phyloP scores from a whole-genome alignment of 1,284 basidiomycete genomes.

The Macrocystidia cucumis region DNA sequence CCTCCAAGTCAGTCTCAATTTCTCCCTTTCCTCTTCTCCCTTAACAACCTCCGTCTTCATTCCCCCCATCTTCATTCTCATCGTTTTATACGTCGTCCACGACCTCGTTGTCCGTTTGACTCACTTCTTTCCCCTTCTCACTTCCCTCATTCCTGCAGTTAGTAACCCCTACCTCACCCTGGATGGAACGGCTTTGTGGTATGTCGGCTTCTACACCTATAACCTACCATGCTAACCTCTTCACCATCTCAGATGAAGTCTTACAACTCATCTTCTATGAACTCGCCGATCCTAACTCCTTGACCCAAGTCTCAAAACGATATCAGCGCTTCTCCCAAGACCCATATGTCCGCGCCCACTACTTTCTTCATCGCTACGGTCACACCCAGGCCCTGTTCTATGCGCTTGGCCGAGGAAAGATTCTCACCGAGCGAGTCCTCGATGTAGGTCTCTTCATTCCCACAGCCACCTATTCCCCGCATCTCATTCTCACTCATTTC shows the following conservation, averaged over 20 bases:
- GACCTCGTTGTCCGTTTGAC: conserved; percentile 4
- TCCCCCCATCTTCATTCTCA: conserved; percentile 10
- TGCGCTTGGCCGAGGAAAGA: conserved; percentile 59
- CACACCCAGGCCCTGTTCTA: conserved; percentile 60
- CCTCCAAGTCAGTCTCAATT: conserved; percentile 11
- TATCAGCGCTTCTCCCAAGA: conserved; percentile 58
- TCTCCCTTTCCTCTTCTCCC: conserved; percentile 12
- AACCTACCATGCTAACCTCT: conserved; percentile 15
- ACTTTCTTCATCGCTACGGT: conserved; percentile 68
- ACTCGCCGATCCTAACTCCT: conserved; percentile 51
- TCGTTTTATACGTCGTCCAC: conserved; percentile 8
- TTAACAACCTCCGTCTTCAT: conserved; percentile 19
- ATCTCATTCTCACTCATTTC: conserved; percentile 9
- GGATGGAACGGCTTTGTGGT: conserved; percentile 65
- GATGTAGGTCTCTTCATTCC: conserved; percentile 43
- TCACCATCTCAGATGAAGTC: conserved; percentile 55
- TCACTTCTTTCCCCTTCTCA: conserved; percentile 5
- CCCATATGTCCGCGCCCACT: conserved; percentile 65
- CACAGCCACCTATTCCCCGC: conserved; percentile 7
- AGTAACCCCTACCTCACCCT: no score
- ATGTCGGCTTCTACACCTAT: conserved; percentile 17
- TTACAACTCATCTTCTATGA: conserved; percentile 67
- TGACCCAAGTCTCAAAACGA: conserved; percentile 50
- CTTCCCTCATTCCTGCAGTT: conserved; percentile 6
- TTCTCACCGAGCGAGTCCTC: conserved; percentile 56